phyloP scores from a whole-genome alignment of 345 rosid genomes.

The Lepidium africanum region DNA sequence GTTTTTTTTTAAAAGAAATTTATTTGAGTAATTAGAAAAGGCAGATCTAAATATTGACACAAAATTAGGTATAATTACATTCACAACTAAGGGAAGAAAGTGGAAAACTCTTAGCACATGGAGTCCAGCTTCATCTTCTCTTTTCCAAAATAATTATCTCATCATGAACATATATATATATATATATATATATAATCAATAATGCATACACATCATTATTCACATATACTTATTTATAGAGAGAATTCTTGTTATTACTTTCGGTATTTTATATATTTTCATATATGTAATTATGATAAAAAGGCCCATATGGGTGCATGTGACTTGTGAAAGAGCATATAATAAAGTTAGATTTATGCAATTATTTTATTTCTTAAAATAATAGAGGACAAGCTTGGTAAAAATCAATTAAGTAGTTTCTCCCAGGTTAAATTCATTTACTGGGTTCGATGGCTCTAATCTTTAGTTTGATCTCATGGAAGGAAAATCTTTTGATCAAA shows the following conservation, averaged over 20 bases:
- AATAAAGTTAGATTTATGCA: constrained; percentile 4
- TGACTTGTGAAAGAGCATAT: constrained; percentile 9
- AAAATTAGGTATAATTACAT: background rate
- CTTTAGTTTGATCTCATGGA: no score
- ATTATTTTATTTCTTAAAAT: background rate
- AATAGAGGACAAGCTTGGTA: no score
- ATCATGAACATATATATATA: background rate
- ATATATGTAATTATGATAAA: background rate
- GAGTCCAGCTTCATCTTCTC: constrained; percentile 5
- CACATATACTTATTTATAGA: background rate
- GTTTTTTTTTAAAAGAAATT: no score
- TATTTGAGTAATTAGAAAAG: no score
- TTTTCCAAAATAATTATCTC: constrained; percentile 12
- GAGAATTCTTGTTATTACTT: constrained; percentile 12
- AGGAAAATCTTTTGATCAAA: no score
- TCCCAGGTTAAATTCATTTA: no score
- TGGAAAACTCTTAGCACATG: constrained; percentile 14
- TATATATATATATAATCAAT: background rate
- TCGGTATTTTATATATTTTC: background rate
- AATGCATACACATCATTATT: background rate
- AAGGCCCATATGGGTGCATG: constrained; percentile 25
- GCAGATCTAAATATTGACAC: no score
- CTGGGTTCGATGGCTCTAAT: no score
- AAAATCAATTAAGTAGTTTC: no score
- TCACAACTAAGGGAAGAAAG: background rate